phyloP scores from a whole-genome alignment of 768 basidiomycete genomes.

The Boletus rufocinnamomeus region DNA sequence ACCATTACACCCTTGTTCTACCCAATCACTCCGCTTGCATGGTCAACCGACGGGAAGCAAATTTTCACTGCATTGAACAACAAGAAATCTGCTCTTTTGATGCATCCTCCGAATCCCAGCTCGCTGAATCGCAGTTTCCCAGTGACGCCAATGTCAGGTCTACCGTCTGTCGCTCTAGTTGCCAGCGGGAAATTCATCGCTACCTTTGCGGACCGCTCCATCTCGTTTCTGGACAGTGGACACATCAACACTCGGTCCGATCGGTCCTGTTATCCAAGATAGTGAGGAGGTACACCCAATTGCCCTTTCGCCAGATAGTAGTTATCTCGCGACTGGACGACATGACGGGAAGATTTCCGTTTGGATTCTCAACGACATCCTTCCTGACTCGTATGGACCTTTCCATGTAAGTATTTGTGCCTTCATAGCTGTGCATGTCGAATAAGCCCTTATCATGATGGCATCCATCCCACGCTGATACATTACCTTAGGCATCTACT shows the following conservation, averaged over 20 bases:
- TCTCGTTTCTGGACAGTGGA: conserved; percentile 2
- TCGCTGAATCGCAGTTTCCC: not conserved
- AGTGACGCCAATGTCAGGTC: not conserved
- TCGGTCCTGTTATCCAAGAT: not conserved
- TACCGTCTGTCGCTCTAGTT: not conserved
- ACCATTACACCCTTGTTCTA: not conserved
- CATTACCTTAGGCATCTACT: not conserved
- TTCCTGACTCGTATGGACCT: conserved; percentile 7
- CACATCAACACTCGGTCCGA: not conserved
- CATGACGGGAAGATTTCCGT: not conserved
- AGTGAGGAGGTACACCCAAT: not conserved
- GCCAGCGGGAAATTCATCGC: not conserved
- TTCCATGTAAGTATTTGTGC: not conserved
- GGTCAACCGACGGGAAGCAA: conserved; percentile 1
- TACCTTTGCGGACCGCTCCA: not conserved
- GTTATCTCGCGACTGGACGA: not conserved
- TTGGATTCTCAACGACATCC: not conserved
- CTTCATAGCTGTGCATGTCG: not conserved
- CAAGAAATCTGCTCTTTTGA: not conserved
- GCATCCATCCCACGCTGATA: not conserved
- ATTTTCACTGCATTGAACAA: not conserved
- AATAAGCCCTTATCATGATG: too few species aligned
- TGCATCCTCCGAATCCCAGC: not conserved
- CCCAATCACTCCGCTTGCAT: conserved; percentile 1
- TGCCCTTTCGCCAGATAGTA: not conserved